A percentile compares a stretch with the other conserved stretches of the same genome.
Evolutionary conservation across 257 asterid genomes (phyloP).

Genomic region (Nicotiana benthamiana): DNA sequence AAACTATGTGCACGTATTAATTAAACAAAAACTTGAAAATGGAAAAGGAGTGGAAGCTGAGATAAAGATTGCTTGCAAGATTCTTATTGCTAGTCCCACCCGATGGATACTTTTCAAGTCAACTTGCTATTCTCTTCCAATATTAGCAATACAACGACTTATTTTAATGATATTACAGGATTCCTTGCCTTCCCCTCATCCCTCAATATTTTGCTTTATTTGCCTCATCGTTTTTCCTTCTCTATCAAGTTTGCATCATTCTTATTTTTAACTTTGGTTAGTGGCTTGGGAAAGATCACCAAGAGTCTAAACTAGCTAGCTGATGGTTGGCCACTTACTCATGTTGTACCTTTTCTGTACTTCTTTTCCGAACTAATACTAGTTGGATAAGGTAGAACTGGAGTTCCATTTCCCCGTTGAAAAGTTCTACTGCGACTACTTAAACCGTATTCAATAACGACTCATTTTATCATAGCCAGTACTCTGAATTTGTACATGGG

Average conservation of each 20-base stretch:
- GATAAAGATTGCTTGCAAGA: slow-evolving; percentile 30
- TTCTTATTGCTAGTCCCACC: slow-evolving; percentile 23
- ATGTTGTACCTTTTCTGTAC: no score
- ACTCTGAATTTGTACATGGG: no score
- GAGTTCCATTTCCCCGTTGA: no score
- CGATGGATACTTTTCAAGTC: slow-evolving; percentile 35
- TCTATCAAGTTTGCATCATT: neutral
- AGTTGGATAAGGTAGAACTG: no score
- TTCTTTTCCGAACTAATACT: no score
- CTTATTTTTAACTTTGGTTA: neutral
- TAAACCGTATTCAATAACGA: no score
- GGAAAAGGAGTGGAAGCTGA: neutral
- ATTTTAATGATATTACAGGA: slow-evolving; percentile 14
- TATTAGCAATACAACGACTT: neutral
- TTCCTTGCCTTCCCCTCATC: slow-evolving; percentile 18
- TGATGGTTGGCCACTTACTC: no score
- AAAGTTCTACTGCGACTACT: no score
- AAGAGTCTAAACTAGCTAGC: no score
- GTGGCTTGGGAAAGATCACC: neutral
- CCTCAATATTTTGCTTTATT: neutral
- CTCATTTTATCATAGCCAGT: no score
- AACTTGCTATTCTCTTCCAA: slow-evolving; percentile 23
- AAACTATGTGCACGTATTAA: neutral
- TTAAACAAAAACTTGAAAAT: neutral
- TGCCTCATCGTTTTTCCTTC: neutral